Percentiles rank a stretch among this genome's conserved stretches.
Conservation (phyloP, 805 yeast species). For the Brettanomyces nanus region DNA sequence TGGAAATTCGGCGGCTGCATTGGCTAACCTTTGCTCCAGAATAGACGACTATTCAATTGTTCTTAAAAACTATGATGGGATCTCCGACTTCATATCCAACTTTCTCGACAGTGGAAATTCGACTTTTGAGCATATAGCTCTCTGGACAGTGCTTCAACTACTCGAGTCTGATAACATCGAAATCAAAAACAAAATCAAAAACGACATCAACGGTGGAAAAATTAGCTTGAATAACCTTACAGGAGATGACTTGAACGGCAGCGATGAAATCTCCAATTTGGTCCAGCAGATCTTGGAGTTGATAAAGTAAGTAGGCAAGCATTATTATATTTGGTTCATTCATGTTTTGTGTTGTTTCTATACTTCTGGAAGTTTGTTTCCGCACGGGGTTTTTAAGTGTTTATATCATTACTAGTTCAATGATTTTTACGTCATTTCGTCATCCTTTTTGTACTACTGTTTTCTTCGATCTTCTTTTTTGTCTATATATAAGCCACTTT, state of each 20-base stretch:
- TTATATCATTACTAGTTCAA: neutral
- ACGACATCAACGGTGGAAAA: constrained; percentile 24
- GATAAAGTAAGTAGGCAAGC: constrained; percentile 17
- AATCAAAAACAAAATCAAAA: constrained; percentile 33
- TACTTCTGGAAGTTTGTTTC: no score
- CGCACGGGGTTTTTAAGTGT: no score
- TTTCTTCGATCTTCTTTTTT: no score
- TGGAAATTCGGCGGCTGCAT: constrained; percentile 97
- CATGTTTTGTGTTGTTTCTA: no score
- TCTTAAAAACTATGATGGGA: constrained; percentile 82
- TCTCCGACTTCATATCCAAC: constrained; percentile 71
- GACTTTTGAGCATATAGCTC: constrained; percentile 95
- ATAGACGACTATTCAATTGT: constrained; percentile 77
- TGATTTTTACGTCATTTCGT: neutral
- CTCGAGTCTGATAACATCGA: constrained; percentile 76
- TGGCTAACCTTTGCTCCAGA: constrained; percentile 91
- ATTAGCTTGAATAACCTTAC: constrained; percentile 26
- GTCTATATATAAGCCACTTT: no score
- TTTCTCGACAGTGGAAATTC: constrained; percentile 80
- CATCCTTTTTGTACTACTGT: neutral
- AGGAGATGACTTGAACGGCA: constrained; percentile 27
- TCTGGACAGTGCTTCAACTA: constrained; percentile 92
- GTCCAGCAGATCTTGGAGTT: constrained; percentile 30
- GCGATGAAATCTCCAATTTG: constrained; percentile 29
- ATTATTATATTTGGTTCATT: neutral